These are phyloP conservation scores for Penicillium sp. DNA, from an alignment of 2,329 filamentous ascomycete species.

Conservation along the genomic window DNA sequence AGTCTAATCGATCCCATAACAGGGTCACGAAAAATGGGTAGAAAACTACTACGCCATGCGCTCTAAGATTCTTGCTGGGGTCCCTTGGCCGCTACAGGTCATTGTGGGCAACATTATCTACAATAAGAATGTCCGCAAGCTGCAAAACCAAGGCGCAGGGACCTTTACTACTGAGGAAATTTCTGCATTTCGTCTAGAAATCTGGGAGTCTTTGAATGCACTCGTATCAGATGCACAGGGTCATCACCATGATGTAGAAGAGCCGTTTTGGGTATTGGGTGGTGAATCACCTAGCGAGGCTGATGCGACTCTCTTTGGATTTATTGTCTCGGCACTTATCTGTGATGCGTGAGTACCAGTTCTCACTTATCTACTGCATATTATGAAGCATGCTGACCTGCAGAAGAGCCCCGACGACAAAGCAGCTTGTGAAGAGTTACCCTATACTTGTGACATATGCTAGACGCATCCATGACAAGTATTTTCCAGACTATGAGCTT, in stretches of 20 bases:
- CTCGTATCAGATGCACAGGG: slow-evolving; percentile 42
- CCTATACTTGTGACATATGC: slow-evolving; percentile 61
- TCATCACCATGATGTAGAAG: slow-evolving; percentile 16
- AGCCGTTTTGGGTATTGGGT: slow-evolving; percentile 63
- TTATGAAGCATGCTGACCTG: slow-evolving; percentile 6
- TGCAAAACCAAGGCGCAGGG: slow-evolving; percentile 62
- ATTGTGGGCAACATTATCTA: slow-evolving; percentile 58
- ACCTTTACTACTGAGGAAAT: slow-evolving; percentile 59
- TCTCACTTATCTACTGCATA: background rate
- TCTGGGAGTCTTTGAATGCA: slow-evolving; percentile 58
- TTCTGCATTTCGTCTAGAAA: slow-evolving; percentile 49
- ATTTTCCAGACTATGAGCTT: slow-evolving; percentile 62
- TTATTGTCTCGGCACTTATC: slow-evolving; percentile 58
- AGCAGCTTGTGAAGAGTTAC: slow-evolving; percentile 50
- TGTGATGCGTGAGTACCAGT: slow-evolving; percentile 56
- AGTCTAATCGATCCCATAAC: background rate
- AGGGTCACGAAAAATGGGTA: slow-evolving; percentile 61
- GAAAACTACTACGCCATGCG: slow-evolving; percentile 66
- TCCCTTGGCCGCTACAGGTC: slow-evolving; percentile 59
- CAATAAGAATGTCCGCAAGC: slow-evolving; percentile 46
- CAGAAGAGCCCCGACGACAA: slow-evolving; percentile 53
- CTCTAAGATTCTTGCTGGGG: slow-evolving; percentile 50
- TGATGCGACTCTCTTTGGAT: slow-evolving; percentile 63
- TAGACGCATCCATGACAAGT: slow-evolving; percentile 57
- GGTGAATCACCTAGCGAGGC: slow-evolving; percentile 59